Evolutionary conservation across 1,284 basidiomycete species (phyloP).

Genomic region (Retiboletus fuscus): DNA sequence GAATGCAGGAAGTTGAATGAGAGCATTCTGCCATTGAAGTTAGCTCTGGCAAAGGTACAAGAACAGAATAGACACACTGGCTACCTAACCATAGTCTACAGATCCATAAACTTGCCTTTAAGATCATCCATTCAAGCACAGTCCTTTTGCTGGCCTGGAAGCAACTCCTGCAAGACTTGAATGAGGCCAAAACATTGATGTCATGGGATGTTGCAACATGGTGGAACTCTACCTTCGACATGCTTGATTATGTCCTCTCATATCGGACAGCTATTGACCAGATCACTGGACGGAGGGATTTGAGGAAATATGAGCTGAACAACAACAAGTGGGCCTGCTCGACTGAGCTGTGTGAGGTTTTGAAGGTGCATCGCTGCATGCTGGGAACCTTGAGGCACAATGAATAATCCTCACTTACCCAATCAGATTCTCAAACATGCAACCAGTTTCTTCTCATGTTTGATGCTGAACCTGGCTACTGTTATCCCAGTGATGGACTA

Average conservation of each 20-base stretch:
- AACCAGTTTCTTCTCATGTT: slow-evolving; percentile 26
- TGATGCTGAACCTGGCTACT: slow-evolving; percentile 33
- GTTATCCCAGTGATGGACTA: slow-evolving; percentile 54
- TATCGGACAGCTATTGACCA: neutral
- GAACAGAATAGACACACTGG: neutral
- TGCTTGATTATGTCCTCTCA: neutral
- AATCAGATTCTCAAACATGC: slow-evolving; percentile 47
- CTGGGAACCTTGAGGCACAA: neutral
- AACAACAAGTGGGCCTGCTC: neutral
- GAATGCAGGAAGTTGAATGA: neutral
- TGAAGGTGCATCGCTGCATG: slow-evolving; percentile 10
- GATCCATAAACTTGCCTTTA: no score
- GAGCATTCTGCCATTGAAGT: neutral
- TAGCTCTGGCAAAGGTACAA: neutral
- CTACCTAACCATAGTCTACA: slow-evolving; percentile 1
- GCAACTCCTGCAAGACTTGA: slow-evolving; percentile 2
- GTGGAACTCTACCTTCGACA: slow-evolving; percentile 5
- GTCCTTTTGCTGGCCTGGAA: slow-evolving; percentile 2
- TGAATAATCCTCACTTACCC: neutral
- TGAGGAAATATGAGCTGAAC: neutral
- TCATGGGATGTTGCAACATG: neutral
- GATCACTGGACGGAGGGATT: neutral
- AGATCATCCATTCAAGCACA: slow-evolving; percentile 1
- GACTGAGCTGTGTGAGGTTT: neutral
- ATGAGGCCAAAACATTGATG: neutral